Base-by-base conservation (phyloP, 495 filamentous ascomycete genomes). In the Parathielavia hyrcaniae region DNA sequence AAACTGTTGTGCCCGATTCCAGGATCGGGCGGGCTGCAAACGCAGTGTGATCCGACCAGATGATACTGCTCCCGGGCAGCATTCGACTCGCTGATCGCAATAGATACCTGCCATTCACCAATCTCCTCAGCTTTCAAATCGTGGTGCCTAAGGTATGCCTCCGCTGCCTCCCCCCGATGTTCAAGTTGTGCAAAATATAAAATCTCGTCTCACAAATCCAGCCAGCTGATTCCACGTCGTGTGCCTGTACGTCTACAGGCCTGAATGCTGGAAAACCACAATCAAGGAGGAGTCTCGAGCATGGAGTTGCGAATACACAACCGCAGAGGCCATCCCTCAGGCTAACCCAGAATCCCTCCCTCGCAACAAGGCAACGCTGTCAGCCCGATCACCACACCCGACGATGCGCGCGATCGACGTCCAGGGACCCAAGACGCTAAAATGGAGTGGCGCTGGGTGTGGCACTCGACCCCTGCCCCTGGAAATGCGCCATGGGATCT, bases 81-180 rank as follows among this genome's bases (percentile, higher is more conserved):
- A 30, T 47, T 47, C 30, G 45, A 30, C 23, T n/a, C 22, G 45
- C 45, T 47, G 45, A 47, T 47, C 45, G 22, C 12, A 20, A 47
- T 47, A 17, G 44, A 7, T 22, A 20, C 38, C 26, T 30, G 38
- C 10, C 19, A 1, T 22, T 46, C 14, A 20, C 3, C 10, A 26
- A 13, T 46, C 12, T 2, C 5, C 20, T 22, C 23, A 20, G 12
- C 44, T 46, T 46, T 46, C 23, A 19, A n/a, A 17, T 1, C 14
- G 16, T 43, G 40, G 16, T 6, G 7, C n/a, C 40, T 43, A n/a
- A n/a, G n/a, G n/a, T n/a, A 7, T n/a, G n/a, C 4, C 16, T n/a
- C 6, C 5, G 40, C 14, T 43, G 38, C 3, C n/a, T n/a, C n/a
- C n/a, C n/a, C n/a, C n/a, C n/a, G n/a, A n/a, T n/a, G 26, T 30